phyloP scores from a whole-genome alignment of 2,329 filamentous ascomycete species.

The Cephalotrichum gorgonifer region DNA sequence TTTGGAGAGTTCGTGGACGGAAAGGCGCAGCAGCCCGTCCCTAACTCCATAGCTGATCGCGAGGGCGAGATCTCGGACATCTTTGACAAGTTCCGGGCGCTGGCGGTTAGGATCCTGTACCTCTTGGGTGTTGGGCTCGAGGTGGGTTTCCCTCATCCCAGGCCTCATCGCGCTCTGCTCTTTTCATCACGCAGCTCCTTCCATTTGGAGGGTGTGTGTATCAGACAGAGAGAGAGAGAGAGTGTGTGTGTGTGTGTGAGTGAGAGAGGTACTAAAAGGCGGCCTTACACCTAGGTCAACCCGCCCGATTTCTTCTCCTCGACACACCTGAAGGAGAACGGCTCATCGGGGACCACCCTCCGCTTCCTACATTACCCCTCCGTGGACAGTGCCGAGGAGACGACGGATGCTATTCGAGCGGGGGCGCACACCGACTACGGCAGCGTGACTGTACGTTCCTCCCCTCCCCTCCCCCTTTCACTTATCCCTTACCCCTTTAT shows the following conservation, averaged over 20 bases:
- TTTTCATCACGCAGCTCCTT: too few species aligned
- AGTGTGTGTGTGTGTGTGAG: neutral
- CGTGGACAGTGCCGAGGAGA: slow-evolving; percentile 18
- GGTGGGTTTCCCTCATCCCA: slow-evolving; percentile 31
- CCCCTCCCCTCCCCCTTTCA: neutral
- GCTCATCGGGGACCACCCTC: slow-evolving; percentile 47
- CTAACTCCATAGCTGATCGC: slow-evolving; percentile 48
- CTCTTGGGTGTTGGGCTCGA: slow-evolving; percentile 71
- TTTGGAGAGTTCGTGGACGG: slow-evolving; percentile 65
- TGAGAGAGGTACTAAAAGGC: neutral
- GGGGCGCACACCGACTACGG: slow-evolving; percentile 89
- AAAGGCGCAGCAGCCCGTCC: slow-evolving; percentile 68
- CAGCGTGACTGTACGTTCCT: slow-evolving; percentile 34
- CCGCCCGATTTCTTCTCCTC: slow-evolving; percentile 43
- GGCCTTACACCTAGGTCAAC: slow-evolving; percentile 25
- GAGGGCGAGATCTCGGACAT: slow-evolving; percentile 57
- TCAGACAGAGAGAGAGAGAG: neutral
- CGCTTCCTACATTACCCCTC: slow-evolving; percentile 66
- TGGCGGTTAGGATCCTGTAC: slow-evolving; percentile 63
- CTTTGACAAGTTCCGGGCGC: slow-evolving; percentile 55
- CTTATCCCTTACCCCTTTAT: too few species aligned
- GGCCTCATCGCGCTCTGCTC: neutral
- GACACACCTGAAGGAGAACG: slow-evolving; percentile 33
- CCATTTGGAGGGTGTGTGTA: too few species aligned
- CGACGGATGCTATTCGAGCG: slow-evolving; percentile 52